phyloP scores from a whole-genome alignment of 2,329 filamentous ascomycete genomes.

The Verticillium zaregamsianum region DNA sequence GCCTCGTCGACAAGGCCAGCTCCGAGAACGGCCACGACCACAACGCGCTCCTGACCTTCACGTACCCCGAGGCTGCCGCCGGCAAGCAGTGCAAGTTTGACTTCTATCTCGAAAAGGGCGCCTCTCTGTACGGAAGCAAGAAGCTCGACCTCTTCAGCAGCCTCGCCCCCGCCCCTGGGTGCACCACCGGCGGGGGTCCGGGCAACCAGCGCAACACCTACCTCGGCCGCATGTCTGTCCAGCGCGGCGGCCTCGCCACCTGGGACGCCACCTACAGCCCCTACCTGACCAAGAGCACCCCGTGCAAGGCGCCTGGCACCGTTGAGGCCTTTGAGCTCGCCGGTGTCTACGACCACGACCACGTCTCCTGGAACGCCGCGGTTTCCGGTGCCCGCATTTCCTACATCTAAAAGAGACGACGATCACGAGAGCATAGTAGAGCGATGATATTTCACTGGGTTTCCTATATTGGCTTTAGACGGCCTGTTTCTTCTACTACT shows the following conservation, averaged over 20 bases:
- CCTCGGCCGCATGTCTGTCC: slow-evolving; percentile 8
- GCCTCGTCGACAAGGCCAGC: slow-evolving; percentile 15
- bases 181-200: slow-evolving; percentile 15
- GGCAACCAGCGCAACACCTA: slow-evolving; percentile 21
- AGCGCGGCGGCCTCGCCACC: slow-evolving; percentile 3
- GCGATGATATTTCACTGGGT: neutral
- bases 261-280: slow-evolving; percentile 11
- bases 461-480: neutral
- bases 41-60: slow-evolving; percentile 23
- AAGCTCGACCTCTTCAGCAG: slow-evolving; percentile 23
- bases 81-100: slow-evolving; percentile 20
- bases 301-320: slow-evolving; percentile 11
- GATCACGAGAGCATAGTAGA: neutral
- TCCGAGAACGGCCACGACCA: slow-evolving; percentile 19
- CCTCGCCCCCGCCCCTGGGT: slow-evolving; percentile 15
- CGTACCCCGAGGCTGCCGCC: slow-evolving; percentile 15
- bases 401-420: slow-evolving; percentile 5
- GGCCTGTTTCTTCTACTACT: neutral
- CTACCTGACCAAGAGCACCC: slow-evolving; percentile 8
- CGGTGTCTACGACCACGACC: slow-evolving; percentile 10
- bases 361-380: slow-evolving; percentile 8
- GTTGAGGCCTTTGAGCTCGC: slow-evolving; percentile 12
- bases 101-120: slow-evolving; percentile 17
- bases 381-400: slow-evolving; percentile 8
- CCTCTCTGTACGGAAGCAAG: slow-evolving; percentile 14